A percentile compares a stretch with the other conserved stretches of the same genome.
phyloP scores from a whole-genome alignment of 768 basidiomycete genomes.

The Collybiopsis luxurians region DNA sequence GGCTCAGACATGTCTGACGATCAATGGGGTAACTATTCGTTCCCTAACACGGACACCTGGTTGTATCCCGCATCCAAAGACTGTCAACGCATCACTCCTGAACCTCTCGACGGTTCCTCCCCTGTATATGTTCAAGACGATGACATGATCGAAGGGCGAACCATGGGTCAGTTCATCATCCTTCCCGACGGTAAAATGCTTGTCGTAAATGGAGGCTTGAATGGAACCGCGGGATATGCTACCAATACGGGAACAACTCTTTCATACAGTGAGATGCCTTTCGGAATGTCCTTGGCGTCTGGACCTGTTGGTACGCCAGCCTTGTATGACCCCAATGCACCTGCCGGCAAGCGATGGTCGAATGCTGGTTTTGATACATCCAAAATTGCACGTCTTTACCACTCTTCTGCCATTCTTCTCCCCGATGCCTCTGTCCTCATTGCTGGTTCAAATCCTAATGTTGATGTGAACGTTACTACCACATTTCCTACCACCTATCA shows the following conservation, averaged over 20 bases:
- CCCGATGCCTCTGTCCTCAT: constrained; percentile 85
- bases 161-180: constrained; percentile 91
- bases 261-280: constrained; percentile 56
- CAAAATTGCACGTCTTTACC: constrained; percentile 80
- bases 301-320: constrained; percentile 79
- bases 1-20: constrained; percentile 75
- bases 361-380: constrained; percentile 59
- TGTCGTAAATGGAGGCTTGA: constrained; percentile 76
- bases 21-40: constrained; percentile 75
- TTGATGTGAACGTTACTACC: constrained; percentile 68
- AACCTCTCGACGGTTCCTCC: constrained; percentile 65
- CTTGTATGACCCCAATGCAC: constrained; percentile 75
- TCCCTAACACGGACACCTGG: constrained; percentile 73
- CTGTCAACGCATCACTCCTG: constrained; percentile 85
- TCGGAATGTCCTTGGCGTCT: constrained; percentile 70
- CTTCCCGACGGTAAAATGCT: constrained; percentile 79
- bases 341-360: constrained; percentile 74
- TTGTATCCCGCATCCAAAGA: constrained; percentile 64
- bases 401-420: constrained; percentile 87
- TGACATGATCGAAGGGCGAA: constrained; percentile 67
- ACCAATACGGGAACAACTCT: constrained; percentile 48
- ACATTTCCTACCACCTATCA: constrained; percentile 75
- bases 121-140: constrained; percentile 71
- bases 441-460: constrained; percentile 92
- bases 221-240: constrained; percentile 89